These are phyloP conservation scores for Boehmeria nivea DNA, from an alignment of 306 rosid genomes.

Conservation along the genomic window DNA sequence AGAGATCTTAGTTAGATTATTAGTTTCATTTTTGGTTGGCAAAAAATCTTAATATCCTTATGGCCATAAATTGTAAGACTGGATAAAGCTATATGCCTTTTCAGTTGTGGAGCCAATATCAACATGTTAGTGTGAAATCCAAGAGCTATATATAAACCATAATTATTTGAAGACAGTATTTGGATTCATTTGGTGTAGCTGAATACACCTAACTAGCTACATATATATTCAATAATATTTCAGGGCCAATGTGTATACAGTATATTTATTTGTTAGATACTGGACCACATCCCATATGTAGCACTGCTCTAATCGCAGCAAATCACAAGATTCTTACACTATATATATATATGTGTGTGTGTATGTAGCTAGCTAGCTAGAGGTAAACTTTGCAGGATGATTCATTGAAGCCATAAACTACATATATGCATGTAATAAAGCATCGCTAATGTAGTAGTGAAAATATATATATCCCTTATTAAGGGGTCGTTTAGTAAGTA, in stretches of 20 bases:
- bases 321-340: neutral
- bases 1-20: neutral
- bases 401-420: too few species aligned
- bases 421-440: too few species aligned
- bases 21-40: too few species aligned
- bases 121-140: neutral
- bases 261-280: neutral
- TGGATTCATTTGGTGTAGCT: conserved; percentile 2
- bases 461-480: too few species aligned
- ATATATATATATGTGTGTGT: neutral
- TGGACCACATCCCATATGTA: conserved; percentile 7
- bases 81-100: neutral
- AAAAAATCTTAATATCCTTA: too few species aligned
- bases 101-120: neutral
- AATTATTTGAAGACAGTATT: neutral
- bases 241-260: neutral
- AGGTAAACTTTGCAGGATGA: too few species aligned
- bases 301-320: neutral
- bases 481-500: too few species aligned
- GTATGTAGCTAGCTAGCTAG: neutral
- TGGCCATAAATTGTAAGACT: too few species aligned
- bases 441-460: too few species aligned
- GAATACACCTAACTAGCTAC: conserved; percentile 1
- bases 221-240: neutral
- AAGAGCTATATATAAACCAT: too few species aligned